phyloP scores from a whole-genome alignment of 2,329 filamentous ascomycete genomes.

The Hymenoscyphus salicellus region DNA sequence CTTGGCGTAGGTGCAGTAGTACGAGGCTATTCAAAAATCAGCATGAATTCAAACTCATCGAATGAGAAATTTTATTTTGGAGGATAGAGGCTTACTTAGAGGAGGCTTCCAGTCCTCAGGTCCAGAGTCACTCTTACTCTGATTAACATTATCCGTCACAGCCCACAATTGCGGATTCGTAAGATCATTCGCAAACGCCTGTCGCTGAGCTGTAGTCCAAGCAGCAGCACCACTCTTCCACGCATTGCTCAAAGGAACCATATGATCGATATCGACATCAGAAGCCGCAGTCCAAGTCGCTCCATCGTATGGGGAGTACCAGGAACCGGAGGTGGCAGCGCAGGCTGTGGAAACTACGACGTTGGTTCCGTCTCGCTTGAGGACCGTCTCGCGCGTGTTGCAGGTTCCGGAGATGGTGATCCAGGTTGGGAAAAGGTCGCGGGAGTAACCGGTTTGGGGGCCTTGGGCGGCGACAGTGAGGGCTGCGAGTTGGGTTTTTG shows the following conservation, averaged over 20 bases:
- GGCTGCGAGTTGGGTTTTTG: conserved; percentile 54
- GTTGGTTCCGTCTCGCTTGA: conserved; percentile 68
- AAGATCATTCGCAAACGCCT: conserved; percentile 74
- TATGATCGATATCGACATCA: conserved; percentile 79
- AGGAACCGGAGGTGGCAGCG: conserved; percentile 61
- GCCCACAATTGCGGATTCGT: conserved; percentile 73
- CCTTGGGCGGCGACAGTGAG: conserved; percentile 57
- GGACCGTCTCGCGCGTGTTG: conserved; percentile 70
- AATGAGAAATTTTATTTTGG: too few relatives aligned
- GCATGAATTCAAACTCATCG: neutral
- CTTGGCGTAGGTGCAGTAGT: conserved; percentile 75
- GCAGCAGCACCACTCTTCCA: conserved; percentile 73
- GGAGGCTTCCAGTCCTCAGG: conserved; percentile 77
- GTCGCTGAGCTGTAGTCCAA: conserved; percentile 67
- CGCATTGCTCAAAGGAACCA: conserved; percentile 77
- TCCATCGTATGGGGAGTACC: conserved; percentile 73
- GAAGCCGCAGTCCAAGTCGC: conserved; percentile 63
- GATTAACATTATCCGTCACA: conserved; percentile 75
- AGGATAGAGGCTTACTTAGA: conserved; percentile 44
- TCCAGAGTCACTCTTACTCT: conserved; percentile 67
- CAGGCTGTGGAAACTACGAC: conserved; percentile 61
- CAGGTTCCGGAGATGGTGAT: conserved; percentile 62
- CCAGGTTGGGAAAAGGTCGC: conserved; percentile 71
- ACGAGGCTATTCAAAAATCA: conserved; percentile 43
- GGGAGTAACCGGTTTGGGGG: conserved; percentile 57